Evolutionary conservation across 1,284 basidiomycete genomes (phyloP).

Genomic region (Cryptococcus sp.): DNA sequence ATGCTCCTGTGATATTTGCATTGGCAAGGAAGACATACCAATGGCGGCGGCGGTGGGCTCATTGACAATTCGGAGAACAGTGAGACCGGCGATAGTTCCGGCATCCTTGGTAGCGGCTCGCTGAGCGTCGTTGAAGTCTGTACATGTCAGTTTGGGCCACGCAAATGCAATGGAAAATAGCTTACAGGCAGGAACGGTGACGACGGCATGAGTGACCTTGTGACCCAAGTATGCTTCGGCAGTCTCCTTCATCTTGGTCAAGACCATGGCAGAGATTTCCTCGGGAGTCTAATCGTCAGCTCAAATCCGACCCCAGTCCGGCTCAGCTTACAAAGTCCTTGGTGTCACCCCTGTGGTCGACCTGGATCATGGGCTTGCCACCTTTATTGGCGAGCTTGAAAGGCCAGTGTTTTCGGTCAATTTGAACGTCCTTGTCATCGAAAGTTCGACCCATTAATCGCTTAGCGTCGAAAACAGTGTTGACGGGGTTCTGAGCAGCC

Average conservation of each 20-base stretch:
- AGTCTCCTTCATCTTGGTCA: slow-evolving; percentile 98
- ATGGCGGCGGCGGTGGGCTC: slow-evolving; percentile 95
- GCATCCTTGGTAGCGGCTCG: slow-evolving; percentile 99
- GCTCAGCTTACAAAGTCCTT: slow-evolving; percentile 58
- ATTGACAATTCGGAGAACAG: slow-evolving; percentile 97
- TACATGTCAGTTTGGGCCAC: slow-evolving; percentile 1
- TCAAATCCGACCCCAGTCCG: neutral
- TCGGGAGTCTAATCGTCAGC: slow-evolving; percentile 41
- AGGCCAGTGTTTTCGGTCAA: slow-evolving; percentile 89
- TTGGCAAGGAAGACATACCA: slow-evolving; percentile 24
- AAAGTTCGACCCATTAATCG: slow-evolving; percentile 85
- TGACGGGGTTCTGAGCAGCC: slow-evolving; percentile 53
- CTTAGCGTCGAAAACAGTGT: slow-evolving; percentile 81
- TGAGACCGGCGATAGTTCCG: slow-evolving; percentile 91
- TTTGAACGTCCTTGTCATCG: slow-evolving; percentile 57
- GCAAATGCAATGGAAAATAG: slow-evolving; percentile 6
- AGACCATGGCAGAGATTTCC: slow-evolving; percentile 77
- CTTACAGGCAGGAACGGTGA: slow-evolving; percentile 87
- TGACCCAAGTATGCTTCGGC: slow-evolving; percentile 96
- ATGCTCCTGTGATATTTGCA: neutral
- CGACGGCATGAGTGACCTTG: slow-evolving; percentile 95
- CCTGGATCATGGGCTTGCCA: slow-evolving; percentile 82
- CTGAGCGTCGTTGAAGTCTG: slow-evolving; percentile 95
- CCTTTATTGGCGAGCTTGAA: slow-evolving; percentile 80
- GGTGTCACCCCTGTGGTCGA: slow-evolving; percentile 84